Evolutionary conservation across 1,284 basidiomycete genomes (phyloP), one percentile per base, ranked within the genome.

Genomic region (Sphaerobolus stellatus): DNA sequence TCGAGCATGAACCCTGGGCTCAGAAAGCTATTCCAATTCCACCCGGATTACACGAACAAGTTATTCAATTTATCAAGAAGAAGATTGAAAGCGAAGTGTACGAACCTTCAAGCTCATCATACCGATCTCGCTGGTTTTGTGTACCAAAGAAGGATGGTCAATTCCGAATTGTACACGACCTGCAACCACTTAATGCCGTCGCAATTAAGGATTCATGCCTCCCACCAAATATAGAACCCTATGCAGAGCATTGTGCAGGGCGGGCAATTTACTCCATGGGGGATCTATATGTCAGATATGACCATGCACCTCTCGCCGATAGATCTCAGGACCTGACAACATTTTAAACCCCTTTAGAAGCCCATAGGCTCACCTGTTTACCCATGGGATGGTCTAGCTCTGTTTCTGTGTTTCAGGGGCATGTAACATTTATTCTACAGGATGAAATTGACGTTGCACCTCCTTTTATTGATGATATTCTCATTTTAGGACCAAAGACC

Each of bases 341-440:
- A 5, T 71, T 61, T 56, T 66, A 56, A 57, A 69, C 60, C 16
- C 64, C 58, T 38, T 58, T 56, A 48, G 61, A 18, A 41, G 54
- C 62, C 4, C 50, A 62, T 11, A 60, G 62, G n/a, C 61, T 73
- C 0, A 58, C 54, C 0, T 64, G 59, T 0, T 52, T 75, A 0
- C 74, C 71, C 0, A 74, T 73, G 72, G 75, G 74, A 0, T 76
- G 66, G 65, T 74, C 72, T 0, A 74, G 75, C 47, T 74, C 68
- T 0, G 67, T 72, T 0, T 67, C 67, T 0, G 68, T 73, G 8
- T 68, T 72, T 41, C 70, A 74, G 52, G 66, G 67, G 33, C 62
- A 71, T 52, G 60, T 75, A 1, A 66, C 64, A 0, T 67, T 64
- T 48, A 72, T 73, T 27, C 59, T 76, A 0, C 63, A 69, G 28